Base-by-base conservation (phyloP, 495 filamentous ascomycete genomes). In the Amphirosellinia nigrospora region DNA sequence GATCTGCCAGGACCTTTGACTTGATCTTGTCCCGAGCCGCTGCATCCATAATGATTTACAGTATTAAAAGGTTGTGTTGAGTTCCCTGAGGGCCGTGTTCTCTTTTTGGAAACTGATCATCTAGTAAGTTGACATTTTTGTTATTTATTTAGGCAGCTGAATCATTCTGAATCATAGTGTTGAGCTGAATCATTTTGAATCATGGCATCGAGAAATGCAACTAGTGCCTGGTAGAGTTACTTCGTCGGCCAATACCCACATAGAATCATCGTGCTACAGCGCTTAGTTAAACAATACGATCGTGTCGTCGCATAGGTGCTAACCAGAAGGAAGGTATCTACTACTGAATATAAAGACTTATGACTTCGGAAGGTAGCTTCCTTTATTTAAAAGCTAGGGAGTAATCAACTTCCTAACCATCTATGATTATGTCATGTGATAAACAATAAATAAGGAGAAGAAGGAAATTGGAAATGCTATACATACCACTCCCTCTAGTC, bases 1-100 rank as follows among this genome's bases (percentile, higher is more conserved):
- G 78, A 50, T 74, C 76, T 28, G 63, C 55, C 2, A 77, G 66
- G 34, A 83, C 77, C 45, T 73, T 59, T 0, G 72, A 52, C 10
- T 72, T 72, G 38, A 79, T 70, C 55, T 74, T 72, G 28, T 71
- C 72, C 26, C 72, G 68, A 43, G 46, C 63, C 19, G 32, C 43
- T 28, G 75, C 19, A 8, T 67, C 53, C 75, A 78, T 76, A 15
- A 36, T 69, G 1, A 30, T 59, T 52, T 50, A 43, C 28, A n/a
- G 28, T 50, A 43, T 26, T 41, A 4, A 32, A 21, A 16, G 1
- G n/a, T n/a, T n/a, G n/a, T n/a, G n/a, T n/a, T n/a, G n/a, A n/a
- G n/a, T n/a, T n/a, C n/a, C n/a, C n/a, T 4, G 0, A 19, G 53
- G 53, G 0, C 28, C 2, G 19, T 21, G 30, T 1, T 58, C 7